Evolutionary conservation across 2,329 filamentous ascomycete genomes (phyloP), one percentile per base, ranked within the genome.

Genomic region (Paecilomyces formosus): DNA sequence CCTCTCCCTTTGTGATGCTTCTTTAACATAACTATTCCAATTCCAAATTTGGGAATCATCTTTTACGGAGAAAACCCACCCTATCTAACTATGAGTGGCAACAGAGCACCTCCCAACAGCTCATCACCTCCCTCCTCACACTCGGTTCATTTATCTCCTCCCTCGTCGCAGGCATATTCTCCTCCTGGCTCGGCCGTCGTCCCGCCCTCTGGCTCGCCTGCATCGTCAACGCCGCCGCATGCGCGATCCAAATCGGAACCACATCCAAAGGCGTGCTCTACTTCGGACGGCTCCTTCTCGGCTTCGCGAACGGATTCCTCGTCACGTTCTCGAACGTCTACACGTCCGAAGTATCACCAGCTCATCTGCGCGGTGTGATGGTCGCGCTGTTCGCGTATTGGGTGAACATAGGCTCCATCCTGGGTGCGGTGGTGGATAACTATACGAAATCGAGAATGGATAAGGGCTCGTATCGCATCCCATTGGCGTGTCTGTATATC

Each of bases 71-170:
- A 26, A 26, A 6, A 12, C 2, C 13, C 24, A n/a, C 24, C n/a
- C 35, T n/a, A 21, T 3, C 18, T 11, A 11, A 21, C 50, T 56
- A n/a, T n/a, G 12, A 39, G 2, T 5, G 2, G 51, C 2, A 15
- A 12, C 9, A 79, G 72, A 75, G 75, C 18, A 80, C 77, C 0
- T 79, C 81, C n/a, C 80, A 82, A 61, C 77, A 79, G 61, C 73
- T 82, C 2, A 82, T 82, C 62, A 76, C 76, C n/a, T 82, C 79
- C 1, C 71, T 83, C 13, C 70, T 82, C 28, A 82, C 77, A 7
- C 70, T 83, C 2, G 80, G 80, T 1, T 76, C 79, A 2, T 81
- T 82, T 62, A 57, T 81, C 15, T 80, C 78, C 5, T 79, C 79
- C 1, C 73, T 81, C 4, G 67, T 76, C 8, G 78, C 79, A 1